phyloP scores from a whole-genome alignment of 2,329 filamentous ascomycete species.

The Phaeosphaeriaceae sp. region DNA sequence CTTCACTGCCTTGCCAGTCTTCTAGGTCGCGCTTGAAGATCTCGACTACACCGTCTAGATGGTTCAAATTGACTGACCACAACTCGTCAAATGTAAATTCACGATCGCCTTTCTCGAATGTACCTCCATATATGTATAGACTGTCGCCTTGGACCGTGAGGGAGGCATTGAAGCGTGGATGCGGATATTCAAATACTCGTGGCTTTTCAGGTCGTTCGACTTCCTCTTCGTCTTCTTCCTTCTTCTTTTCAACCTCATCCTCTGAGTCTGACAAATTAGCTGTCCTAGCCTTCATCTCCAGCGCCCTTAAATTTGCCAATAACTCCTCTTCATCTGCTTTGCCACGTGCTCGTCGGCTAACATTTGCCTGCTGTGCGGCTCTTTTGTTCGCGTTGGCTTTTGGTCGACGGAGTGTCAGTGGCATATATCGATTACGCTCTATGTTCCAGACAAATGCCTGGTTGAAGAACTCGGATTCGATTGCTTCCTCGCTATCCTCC shows the following conservation, averaged over 20 bases:
- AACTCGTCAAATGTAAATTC: slow-evolving; percentile 97
- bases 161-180: slow-evolving; percentile 88
- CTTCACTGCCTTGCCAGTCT: slow-evolving; percentile 73
- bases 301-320: slow-evolving; percentile 80
- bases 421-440: slow-evolving; percentile 94
- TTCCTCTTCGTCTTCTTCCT: slow-evolving; percentile 52
- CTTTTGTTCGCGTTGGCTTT: slow-evolving; percentile 70
- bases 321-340: slow-evolving; percentile 93
- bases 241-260: slow-evolving; percentile 36
- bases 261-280: slow-evolving; percentile 49
- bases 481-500: slow-evolving; percentile 88
- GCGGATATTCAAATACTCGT: slow-evolving; percentile 80
- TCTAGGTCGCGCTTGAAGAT: slow-evolving; percentile 84
- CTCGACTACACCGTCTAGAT: slow-evolving; percentile 91
- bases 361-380: slow-evolving; percentile 45
- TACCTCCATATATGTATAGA: slow-evolving; percentile 93
- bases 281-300: slow-evolving; percentile 77
- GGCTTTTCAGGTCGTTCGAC: slow-evolving; percentile 62
- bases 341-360: slow-evolving; percentile 67
- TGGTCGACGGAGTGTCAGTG: slow-evolving; percentile 75
- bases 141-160: slow-evolving; percentile 90
- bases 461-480: slow-evolving; percentile 98
- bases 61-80: slow-evolving; percentile 91
- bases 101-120: slow-evolving; percentile 90
- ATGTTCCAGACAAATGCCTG: slow-evolving; percentile 91